These are phyloP conservation scores for Claviceps arundinis DNA, from an alignment of 2,329 filamentous ascomycete species.

Conservation along the genomic window DNA sequence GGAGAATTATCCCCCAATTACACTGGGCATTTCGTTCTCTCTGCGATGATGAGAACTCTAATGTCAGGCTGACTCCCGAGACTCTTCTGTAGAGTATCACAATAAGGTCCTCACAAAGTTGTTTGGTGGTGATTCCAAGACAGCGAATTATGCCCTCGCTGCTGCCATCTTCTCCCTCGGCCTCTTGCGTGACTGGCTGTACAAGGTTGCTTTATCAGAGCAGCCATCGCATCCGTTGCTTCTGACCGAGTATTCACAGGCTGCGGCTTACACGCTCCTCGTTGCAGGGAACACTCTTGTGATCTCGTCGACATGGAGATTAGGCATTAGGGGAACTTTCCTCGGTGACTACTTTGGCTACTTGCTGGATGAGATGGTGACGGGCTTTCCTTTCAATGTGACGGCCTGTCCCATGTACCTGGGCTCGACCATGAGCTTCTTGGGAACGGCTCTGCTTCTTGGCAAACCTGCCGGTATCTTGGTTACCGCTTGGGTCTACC, in stretches of 20 bases:
- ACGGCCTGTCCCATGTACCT: constrained; percentile 92
- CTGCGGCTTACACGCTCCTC: constrained; percentile 59
- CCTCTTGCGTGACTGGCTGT: constrained; percentile 75
- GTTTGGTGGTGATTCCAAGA: constrained; percentile 62
- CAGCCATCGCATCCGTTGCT: constrained; percentile 66
- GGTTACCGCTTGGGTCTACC: constrained; percentile 59
- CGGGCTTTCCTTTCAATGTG: constrained; percentile 90
- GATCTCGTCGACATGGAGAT: constrained; percentile 74
- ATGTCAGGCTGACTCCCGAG: constrained; percentile 9
- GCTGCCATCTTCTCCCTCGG: constrained; percentile 83
- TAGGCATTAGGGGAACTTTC: constrained; percentile 92
- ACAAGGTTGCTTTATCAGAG: constrained; percentile 67
- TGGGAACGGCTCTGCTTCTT: constrained; percentile 72
- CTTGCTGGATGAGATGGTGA: constrained; percentile 89
- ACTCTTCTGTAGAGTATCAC: constrained; percentile 58
- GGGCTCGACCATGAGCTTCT: constrained; percentile 82
- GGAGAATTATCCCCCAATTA: not conserved
- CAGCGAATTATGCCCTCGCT: constrained; percentile 83
- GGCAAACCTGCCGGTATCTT: constrained; percentile 79
- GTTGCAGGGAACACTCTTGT: constrained; percentile 71
- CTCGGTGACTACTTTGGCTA: constrained; percentile 98
- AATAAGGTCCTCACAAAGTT: constrained; percentile 79
- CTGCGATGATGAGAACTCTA: constrained; percentile 4
- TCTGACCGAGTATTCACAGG: constrained; percentile 42
- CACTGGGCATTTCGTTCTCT: not conserved